Evolutionary conservation across 2,329 filamentous ascomycete species (phyloP), one percentile per base, ranked within the genome.

Genomic region (Catunica adiposa): DNA sequence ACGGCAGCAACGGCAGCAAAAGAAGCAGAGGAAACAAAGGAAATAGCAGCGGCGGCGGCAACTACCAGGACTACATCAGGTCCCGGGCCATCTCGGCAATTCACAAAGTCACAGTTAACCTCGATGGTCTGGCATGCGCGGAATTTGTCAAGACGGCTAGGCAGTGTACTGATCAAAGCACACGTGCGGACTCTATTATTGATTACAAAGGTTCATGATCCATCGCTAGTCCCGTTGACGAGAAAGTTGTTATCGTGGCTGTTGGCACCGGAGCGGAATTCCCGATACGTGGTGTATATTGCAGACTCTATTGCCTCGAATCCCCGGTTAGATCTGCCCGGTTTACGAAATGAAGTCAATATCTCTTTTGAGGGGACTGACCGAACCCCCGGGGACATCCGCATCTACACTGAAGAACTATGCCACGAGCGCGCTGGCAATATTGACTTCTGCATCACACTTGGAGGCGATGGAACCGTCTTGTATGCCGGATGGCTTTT

Each of bases 121-220:
- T 92, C 97, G 63, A 97, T 98, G 90, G 89, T 90, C 0, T 89
- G 90, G 80, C 89, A 90, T 25, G 92, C 97, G 57, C 77, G 92
- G 51, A 88, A 96, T 68, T 72, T 98, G 58, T 90, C 86, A 29
- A 85, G 94, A 64, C 84, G 86, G 59, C 71, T 97, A 58, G 86
- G 87, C 53, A 89, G 82, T 67, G 82, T 97, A 66, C 80, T 83
- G 57, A 74, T 98, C 60, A 86, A 84, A 66, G 80, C 95, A 61
- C 83, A 83, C 54, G 87, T 94, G 61, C 80, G 80, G 65, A 84
- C 79, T 56, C 82, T 98, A 29, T 94, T 97, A 64, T 71, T 98
- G 31, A 72, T 98, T 51, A 94, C 88, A 44, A 98, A 98, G 67
- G 83, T 84, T n/a, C 83, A 94, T 65, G 92, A 98, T 65, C 77